These are phyloP conservation scores for Termitomyces sp. DNA, from an alignment of 768 basidiomycete species.

Conservation along the genomic window DNA sequence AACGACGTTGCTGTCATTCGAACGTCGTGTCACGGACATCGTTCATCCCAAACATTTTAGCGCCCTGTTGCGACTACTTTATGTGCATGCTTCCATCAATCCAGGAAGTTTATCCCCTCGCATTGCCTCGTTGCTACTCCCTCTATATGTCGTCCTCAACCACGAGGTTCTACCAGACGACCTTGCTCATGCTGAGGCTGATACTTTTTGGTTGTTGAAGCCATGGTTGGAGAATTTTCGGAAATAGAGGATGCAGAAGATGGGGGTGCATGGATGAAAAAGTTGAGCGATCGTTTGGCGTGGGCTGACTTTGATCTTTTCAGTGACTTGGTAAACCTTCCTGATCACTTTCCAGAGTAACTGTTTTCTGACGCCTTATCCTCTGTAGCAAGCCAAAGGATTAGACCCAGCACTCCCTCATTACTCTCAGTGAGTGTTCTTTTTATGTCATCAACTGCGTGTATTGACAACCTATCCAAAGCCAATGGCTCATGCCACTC, in stretches of 20 bases:
- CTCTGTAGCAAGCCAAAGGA: conserved; percentile 50
- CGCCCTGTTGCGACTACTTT: conserved; percentile 64
- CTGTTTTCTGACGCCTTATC: neutral
- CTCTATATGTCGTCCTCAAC: conserved; percentile 56
- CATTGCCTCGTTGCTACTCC: conserved; percentile 64
- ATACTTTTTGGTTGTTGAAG: conserved; percentile 83
- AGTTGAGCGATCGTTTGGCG: conserved; percentile 51
- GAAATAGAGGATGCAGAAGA: conserved; percentile 71
- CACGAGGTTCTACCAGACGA: conserved; percentile 62
- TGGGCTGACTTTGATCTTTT: conserved; percentile 64
- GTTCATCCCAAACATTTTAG: conserved; percentile 58
- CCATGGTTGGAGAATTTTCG: conserved; percentile 64
- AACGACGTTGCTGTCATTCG: conserved; percentile 46
- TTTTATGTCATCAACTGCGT: neutral
- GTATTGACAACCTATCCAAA: conserved; percentile 21
- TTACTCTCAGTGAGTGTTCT: conserved; percentile 65
- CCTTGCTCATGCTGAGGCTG: conserved; percentile 66
- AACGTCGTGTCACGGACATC: conserved; percentile 35
- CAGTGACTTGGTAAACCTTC: conserved; percentile 46
- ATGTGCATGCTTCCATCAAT: conserved; percentile 66
- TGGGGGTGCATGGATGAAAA: conserved; percentile 56
- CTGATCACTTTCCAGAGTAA: neutral
- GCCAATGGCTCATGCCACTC: conserved; percentile 72
- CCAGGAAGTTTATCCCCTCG: conserved; percentile 67
- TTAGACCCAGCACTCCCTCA: conserved; percentile 70